A percentile compares a stretch with the other conserved stretches of the same genome.
phyloP scores from a whole-genome alignment of 768 basidiomycete species.

The Tricholoma sp. region DNA sequence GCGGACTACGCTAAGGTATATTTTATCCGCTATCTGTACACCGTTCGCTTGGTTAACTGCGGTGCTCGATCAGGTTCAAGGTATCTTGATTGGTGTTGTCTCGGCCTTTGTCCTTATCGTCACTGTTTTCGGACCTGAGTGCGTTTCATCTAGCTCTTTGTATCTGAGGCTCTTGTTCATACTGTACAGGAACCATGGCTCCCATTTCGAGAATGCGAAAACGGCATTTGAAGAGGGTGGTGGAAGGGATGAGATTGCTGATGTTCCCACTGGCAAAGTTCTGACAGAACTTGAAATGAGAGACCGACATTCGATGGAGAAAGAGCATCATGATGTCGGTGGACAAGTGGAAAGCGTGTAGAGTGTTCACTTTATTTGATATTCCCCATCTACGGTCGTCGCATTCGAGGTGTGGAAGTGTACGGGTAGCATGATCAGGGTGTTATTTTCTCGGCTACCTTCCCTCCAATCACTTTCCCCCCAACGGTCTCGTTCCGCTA shows the following conservation, averaged over 20 bases:
- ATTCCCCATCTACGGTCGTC: too few relatives aligned
- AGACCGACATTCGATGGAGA: neutral
- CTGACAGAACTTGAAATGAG: neutral
- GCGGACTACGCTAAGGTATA: conserved; percentile 59
- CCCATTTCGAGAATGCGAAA: conserved; percentile 82
- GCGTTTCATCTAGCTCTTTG: conserved; percentile 21
- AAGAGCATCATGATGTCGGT: neutral
- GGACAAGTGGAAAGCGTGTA: neutral
- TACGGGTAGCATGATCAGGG: too few relatives aligned
- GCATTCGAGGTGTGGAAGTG: too few relatives aligned
- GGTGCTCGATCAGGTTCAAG: conserved; percentile 51
- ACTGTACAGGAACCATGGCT: conserved; percentile 55
- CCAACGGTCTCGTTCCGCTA: too few relatives aligned
- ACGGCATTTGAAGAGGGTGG: conserved; percentile 78
- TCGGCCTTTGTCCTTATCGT: conserved; percentile 72
- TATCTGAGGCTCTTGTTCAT: neutral
- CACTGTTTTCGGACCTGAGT: conserved; percentile 76
- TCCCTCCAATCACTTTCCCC: too few relatives aligned
- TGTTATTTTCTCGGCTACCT: too few relatives aligned
- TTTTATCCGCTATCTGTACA: neutral
- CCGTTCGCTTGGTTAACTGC: conserved; percentile 7
- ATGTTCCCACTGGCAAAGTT: neutral
- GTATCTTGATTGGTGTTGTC: conserved; percentile 83
- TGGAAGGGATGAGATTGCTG: conserved; percentile 33
- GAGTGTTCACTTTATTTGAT: neutral